Evolutionary conservation across 129 eudicot species (phyloP).

Genomic region (Tanacetum coccineum): DNA sequence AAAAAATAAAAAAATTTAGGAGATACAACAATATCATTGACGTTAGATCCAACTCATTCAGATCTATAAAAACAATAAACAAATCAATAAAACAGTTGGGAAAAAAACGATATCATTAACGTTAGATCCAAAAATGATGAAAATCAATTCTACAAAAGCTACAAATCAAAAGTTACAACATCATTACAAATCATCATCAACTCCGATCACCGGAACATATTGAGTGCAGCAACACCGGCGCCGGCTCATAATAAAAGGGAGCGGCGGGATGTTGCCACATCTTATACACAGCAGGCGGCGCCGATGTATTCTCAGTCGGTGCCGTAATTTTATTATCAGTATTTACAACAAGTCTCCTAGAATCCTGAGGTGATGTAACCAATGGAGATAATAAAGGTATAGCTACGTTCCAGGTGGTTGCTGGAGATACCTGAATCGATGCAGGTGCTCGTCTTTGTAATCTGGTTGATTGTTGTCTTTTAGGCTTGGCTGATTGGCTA

Average conservation of each 20-base stretch:
- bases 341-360: background rate
- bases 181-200: constrained; percentile 21
- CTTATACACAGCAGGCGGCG: constrained; percentile 51
- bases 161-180: constrained; percentile 10
- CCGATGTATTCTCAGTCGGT: constrained; percentile 39
- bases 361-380: constrained; percentile 40
- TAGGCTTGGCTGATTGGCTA: constrained; percentile 24
- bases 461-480: constrained; percentile 43
- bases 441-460: constrained; percentile 85
- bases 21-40: no score
- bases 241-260: constrained; percentile 72
- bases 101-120: constrained; percentile 20
- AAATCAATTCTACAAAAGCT: constrained; percentile 28
- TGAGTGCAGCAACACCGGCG: constrained; percentile 57
- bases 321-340: constrained; percentile 19
- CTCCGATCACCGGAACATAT: constrained; percentile 43
- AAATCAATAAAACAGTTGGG: background rate
- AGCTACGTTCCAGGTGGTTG: constrained; percentile 66
- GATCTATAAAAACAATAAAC: no score
- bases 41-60: no score
- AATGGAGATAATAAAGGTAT: constrained; percentile 83
- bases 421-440: constrained; percentile 61
- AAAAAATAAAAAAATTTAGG: no score
- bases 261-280: constrained; percentile 95
- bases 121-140: constrained; percentile 28